Base-by-base conservation (phyloP, 495 filamentous ascomycete genomes). In the Xylaria bambusicola region DNA sequence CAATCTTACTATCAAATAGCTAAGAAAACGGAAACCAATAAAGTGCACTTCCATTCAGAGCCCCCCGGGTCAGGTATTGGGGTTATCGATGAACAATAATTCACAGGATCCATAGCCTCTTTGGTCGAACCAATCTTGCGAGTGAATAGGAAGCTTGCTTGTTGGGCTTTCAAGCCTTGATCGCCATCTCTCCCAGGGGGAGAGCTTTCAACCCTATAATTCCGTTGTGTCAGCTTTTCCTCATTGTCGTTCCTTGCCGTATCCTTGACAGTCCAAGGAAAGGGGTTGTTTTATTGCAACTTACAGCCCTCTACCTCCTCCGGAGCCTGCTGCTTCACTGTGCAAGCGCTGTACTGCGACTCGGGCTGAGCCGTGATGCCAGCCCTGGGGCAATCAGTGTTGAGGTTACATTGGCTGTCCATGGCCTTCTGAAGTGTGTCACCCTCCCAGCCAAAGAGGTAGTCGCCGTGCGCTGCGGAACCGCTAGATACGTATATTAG, bases 371-470 rank as follows among this genome's bases (percentile, higher is more conserved):
- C 64, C 17, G 71, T 74, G 66, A 80, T 71, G 38, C 78, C 78
- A 48, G 78, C 78, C 46, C 66, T 65, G 21, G 75, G 62, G 70
- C 78, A 81, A 68, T 76, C 73, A 24, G 62, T 68, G 75, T 81
- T 79, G 42, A 81, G 77, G 61, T 82, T 83, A 76, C 88, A 91
- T 61, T 56, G 56, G 63, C 75, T 76, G 62, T 88, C 74, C 71
- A 88, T 78, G 55, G 84, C 86, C 53, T 77, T 75, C 69, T 91
- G 86, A 50, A 92, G 82, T 52, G 80, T 75, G 23, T 76, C 65
- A 29, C 77, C 75, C 69, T 92, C 81, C 90, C 90, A 93, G 64
- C 90, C 90, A 67, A 89, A 89, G 62, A 92, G 71, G 77, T 91
- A 92, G 75, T 92, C 88, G 56, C 86, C 88, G 72, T 92, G 89